Evolutionary conservation across 1,284 basidiomycete species (phyloP).

Genomic region (Ceratobasidium sp.): DNA sequence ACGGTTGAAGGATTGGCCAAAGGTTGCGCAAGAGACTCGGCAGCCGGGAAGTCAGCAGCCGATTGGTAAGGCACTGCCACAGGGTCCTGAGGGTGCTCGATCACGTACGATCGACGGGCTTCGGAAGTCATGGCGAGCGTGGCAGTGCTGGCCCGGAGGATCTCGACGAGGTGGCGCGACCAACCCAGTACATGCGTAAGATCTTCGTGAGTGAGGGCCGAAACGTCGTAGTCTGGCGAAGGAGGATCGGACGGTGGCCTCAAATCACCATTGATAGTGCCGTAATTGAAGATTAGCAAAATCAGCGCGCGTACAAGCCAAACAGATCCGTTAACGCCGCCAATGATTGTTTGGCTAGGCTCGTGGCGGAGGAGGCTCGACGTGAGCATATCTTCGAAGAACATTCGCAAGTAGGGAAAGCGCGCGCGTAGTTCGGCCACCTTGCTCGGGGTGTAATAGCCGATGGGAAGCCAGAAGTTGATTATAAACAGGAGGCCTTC

Average conservation of each 20-base stretch:
- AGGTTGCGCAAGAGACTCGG: too few relatives aligned
- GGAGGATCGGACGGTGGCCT: not conserved
- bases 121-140: not conserved
- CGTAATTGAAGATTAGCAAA: not conserved
- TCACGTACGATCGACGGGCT: not conserved
- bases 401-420: not conserved
- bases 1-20: too few relatives aligned
- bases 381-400: not conserved
- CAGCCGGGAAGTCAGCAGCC: too few relatives aligned
- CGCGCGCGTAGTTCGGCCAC: not conserved
- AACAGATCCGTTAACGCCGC: not conserved
- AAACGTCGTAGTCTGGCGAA: not conserved
- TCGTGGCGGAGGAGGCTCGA: not conserved
- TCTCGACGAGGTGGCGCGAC: not conserved
- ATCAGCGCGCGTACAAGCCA: slow-evolving; percentile 10
- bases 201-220: not conserved
- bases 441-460: not conserved
- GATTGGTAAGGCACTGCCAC: not conserved
- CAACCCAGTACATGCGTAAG: not conserved
- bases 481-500: not conserved
- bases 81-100: not conserved
- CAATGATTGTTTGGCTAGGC: not conserved
- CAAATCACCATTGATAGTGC: not conserved
- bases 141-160: not conserved
- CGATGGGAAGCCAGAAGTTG: not conserved